These are phyloP conservation scores for Globisporangium carolinianum DNA, from an alignment of 352 stramenopile genomes.

Conservation along the genomic window DNA sequence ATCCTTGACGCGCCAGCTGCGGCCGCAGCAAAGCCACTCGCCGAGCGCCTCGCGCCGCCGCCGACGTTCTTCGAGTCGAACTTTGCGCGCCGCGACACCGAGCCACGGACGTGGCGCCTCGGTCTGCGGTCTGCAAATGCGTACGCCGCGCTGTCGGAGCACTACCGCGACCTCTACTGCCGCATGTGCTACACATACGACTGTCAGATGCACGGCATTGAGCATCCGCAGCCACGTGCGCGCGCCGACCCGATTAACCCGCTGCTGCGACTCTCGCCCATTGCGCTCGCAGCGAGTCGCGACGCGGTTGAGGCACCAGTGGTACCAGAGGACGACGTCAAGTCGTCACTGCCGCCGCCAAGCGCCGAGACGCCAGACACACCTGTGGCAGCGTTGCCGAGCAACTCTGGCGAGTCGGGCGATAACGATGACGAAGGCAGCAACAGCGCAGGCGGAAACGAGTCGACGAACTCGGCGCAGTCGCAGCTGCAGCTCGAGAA, in stretches of 20 bases:
- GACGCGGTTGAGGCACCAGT: background rate
- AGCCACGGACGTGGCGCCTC: conserved; percentile 6
- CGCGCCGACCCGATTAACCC: conserved; percentile 65
- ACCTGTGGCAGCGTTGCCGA: background rate
- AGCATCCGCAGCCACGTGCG: conserved; percentile 53
- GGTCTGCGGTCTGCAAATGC: conserved; percentile 30
- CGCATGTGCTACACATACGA: conserved; percentile 91
- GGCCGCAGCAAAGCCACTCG: conserved; percentile 15
- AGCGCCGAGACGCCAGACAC: background rate
- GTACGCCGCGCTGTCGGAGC: conserved; percentile 76
- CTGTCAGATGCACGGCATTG: conserved; percentile 86
- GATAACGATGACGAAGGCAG: conserved; percentile 2
- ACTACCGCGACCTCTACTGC: conserved; percentile 90
- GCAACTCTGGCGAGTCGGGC: conserved; percentile 1
- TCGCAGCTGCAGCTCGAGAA: conserved; percentile 18
- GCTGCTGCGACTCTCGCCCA: conserved; percentile 29
- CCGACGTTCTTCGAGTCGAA: conserved; percentile 72
- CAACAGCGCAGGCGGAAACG: conserved; percentile 5
- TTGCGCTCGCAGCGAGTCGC: conserved; percentile 7
- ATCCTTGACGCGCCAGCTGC: conserved; percentile 14
- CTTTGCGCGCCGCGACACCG: conserved; percentile 7
- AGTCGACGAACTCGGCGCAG: conserved; percentile 6
- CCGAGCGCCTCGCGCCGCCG: conserved; percentile 36
- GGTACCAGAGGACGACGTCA: background rate
- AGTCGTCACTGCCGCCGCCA: background rate